Base-by-base conservation (phyloP, 1,284 basidiomycete genomes). In the Volvariella surrecta region DNA sequence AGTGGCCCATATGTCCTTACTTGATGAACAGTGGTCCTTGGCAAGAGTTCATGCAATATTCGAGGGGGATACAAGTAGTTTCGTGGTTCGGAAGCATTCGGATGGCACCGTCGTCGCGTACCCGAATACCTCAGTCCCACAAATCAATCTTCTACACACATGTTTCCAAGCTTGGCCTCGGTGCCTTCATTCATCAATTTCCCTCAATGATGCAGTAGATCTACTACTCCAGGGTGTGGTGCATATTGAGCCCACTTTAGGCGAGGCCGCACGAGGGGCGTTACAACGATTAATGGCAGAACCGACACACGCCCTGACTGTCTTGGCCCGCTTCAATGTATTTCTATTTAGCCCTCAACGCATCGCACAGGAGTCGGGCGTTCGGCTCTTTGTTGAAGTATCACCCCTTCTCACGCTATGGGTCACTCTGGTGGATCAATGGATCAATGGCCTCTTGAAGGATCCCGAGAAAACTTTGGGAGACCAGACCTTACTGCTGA, bases 151-250 rank as follows among this genome's bases (percentile, higher is more conserved):
- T 22, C 70, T 96, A 2, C 79, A 83, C 47, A 78, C 83, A 0
- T 82, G 88, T 56, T 87, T 95, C 58, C 82, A 89, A 46, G 75
- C 87, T 2, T 89, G 93, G 80, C 94, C 93, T 0, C 77, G 90
- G 6, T 85, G 82, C 50, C 68, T 94, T 21, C 76, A 82, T 50
- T 58, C 60, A 0, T 68, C 71, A 42, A 64, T 77, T 42, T 61
- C 71, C 43, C 61, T 85, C 43, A 62, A 71, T 3, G 82, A 84
- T 39, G 76, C 82, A 0, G 72, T 93, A 41, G 83, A 90, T 50
- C 82, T 92, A 66, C 74, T 96, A 17, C 73, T 94, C 39, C 77
- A 81, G 16, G 87, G 87, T 0, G 74, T 90, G 17, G 74, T 91
- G 31, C 92, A 94, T 52, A 80, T 93, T 18, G 91, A 97, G 50